Percentiles rank a stretch among this genome's conserved stretches.
Conservation (phyloP, 805 yeast genomes). For the Candida fluviatilis region DNA sequence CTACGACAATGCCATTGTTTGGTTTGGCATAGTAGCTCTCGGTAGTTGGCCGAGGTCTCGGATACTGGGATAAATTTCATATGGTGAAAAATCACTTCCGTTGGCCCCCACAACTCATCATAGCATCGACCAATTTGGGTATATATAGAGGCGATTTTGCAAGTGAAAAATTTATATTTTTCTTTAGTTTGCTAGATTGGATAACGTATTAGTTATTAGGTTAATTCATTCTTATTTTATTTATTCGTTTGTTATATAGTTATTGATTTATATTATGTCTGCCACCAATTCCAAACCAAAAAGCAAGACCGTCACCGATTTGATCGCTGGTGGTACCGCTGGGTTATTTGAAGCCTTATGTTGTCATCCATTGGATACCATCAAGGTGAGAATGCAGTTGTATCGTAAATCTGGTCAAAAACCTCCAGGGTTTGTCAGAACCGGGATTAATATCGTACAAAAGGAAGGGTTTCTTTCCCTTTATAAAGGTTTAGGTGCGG, state of each 20-base stretch:
- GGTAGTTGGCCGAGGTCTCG: not conserved
- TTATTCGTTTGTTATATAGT: not conserved
- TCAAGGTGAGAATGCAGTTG: slow-evolving; percentile 95
- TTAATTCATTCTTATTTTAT: not conserved
- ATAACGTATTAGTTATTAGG: not conserved
- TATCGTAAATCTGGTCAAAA: slow-evolving; percentile 67
- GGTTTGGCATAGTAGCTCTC: too few relatives aligned
- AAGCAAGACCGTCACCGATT: slow-evolving; percentile 51
- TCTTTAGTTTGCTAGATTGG: too few relatives aligned
- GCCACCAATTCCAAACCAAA: slow-evolving; percentile 22
- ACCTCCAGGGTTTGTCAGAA: slow-evolving; percentile 80
- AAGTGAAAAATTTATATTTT: too few relatives aligned
- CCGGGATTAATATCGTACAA: slow-evolving; percentile 73
- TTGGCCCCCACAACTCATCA: not conserved
- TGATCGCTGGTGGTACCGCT: slow-evolving; percentile 94
- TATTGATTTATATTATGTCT: slow-evolving; percentile 1
- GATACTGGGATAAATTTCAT: not conserved
- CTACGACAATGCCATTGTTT: too few relatives aligned
- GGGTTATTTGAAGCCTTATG: slow-evolving; percentile 96
- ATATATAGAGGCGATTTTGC: too few relatives aligned
- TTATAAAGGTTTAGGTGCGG: slow-evolving; percentile 96
- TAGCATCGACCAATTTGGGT: too few relatives aligned
- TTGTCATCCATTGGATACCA: slow-evolving; percentile 97
- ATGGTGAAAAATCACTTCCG: not conserved
- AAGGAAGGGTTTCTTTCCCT: slow-evolving; percentile 83